phyloP scores from a whole-genome alignment of 805 yeast species.

The Yarrowia divulgata region DNA sequence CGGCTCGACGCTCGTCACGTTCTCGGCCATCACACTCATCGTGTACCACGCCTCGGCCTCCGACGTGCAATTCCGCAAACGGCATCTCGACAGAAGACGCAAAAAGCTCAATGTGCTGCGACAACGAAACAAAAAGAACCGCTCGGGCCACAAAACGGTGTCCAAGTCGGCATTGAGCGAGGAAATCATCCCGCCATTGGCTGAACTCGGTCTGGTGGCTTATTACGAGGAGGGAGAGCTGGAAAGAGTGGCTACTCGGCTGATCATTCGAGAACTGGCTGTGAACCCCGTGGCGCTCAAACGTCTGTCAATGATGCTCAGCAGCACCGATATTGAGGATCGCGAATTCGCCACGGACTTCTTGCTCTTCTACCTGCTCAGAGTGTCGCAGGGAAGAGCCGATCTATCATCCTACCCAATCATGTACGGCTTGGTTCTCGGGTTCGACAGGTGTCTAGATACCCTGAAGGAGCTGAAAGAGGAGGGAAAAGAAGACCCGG shows the following conservation, averaged over 20 bases:
- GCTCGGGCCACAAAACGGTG: background rate
- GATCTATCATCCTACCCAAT: conserved; percentile 14
- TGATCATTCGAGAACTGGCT: conserved; percentile 23
- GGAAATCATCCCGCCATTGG: conserved; percentile 10
- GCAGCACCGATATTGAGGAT: conserved; percentile 6
- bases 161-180: background rate
- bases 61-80: conserved; percentile 7
- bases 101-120: background rate
- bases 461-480: background rate
- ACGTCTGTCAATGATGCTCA: conserved; percentile 13
- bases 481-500: background rate
- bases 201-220: conserved; percentile 17
- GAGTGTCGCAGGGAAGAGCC: conserved; percentile 17
- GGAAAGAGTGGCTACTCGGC: conserved; percentile 9
- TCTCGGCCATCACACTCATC: conserved; percentile 26
- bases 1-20: conserved; percentile 30
- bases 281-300: conserved; percentile 16
- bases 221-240: conserved; percentile 29
- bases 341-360: conserved; percentile 21
- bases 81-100: conserved; percentile 5
- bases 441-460: conserved; percentile 18
- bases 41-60: conserved; percentile 23
- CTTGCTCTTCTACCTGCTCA: conserved; percentile 8
- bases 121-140: background rate
- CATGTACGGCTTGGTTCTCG: conserved; percentile 25